phyloP scores from a whole-genome alignment of 495 filamentous ascomycete genomes.

The Annulohypoxylon stygium region DNA sequence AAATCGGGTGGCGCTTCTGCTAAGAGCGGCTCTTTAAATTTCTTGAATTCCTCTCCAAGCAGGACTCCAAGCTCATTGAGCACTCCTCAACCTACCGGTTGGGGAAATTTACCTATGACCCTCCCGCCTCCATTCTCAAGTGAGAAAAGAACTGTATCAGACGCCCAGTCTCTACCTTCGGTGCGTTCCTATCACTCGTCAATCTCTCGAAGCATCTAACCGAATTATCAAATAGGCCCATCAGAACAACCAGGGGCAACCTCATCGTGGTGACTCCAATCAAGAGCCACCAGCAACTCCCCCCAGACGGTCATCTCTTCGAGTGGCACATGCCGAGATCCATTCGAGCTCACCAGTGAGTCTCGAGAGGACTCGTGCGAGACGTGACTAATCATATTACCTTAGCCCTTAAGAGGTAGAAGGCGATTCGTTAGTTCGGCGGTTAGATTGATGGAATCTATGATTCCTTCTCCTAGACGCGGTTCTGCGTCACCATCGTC shows the following conservation, averaged over 20 bases:
- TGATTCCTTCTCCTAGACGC: constrained; percentile 40
- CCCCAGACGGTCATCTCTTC: constrained; percentile 43
- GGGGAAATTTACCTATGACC: constrained; percentile 48
- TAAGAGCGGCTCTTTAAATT: constrained; percentile 26
- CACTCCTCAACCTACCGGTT: constrained; percentile 20
- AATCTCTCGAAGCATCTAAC: constrained; percentile 32
- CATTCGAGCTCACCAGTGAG: constrained; percentile 36
- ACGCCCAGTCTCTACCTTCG: constrained; percentile 64
- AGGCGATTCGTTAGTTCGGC: constrained; percentile 49
- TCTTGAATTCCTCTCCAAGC: constrained; percentile 38
- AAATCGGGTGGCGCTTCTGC: constrained; percentile 27
- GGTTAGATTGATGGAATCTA: constrained; percentile 45
- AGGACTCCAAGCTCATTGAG: constrained; percentile 26
- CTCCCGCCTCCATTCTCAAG: constrained; percentile 59
- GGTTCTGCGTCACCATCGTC: constrained; percentile 37
- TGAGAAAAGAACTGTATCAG: constrained; percentile 63
- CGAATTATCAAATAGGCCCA: constrained; percentile 42
- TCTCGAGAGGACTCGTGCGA: background rate
- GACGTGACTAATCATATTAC: constrained; percentile 12
- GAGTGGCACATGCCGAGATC: constrained; percentile 26
- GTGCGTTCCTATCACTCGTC: constrained; percentile 26
- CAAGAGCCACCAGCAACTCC: constrained; percentile 45
- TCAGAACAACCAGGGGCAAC: constrained; percentile 9
- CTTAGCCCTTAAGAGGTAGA: constrained; percentile 35
- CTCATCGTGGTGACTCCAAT: constrained; percentile 10